Evolutionary conservation across 1,284 basidiomycete species (phyloP).

Genomic region (Wallemia ichthyophaga): DNA sequence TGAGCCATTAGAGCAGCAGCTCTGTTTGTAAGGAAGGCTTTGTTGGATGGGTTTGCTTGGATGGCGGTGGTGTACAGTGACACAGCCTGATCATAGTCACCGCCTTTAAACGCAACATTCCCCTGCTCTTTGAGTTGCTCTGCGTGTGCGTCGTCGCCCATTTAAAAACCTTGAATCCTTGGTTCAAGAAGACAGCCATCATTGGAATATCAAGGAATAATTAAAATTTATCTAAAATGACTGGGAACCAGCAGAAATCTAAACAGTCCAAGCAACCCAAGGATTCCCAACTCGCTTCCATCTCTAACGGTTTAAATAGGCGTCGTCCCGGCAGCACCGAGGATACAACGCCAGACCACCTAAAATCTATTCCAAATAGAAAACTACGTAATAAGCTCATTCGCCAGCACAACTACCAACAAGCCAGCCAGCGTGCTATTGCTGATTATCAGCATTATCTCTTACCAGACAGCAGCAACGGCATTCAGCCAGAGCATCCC

Average conservation of each 20-base stretch:
- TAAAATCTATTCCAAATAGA: constrained; percentile 19
- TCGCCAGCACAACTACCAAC: constrained; percentile 27
- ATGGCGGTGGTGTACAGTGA: constrained; percentile 50
- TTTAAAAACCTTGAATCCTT: no score
- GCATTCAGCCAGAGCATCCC: constrained; percentile 37
- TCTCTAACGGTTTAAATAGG: neutral
- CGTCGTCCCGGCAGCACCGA: no score
- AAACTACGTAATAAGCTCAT: constrained; percentile 39
- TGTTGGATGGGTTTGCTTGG: constrained; percentile 33
- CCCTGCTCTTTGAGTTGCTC: constrained; percentile 39
- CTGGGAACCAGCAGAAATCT: neutral
- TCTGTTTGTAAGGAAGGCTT: constrained; percentile 51
- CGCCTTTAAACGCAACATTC: constrained; percentile 39
- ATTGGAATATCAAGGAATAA: no score
- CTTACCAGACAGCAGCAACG: constrained; percentile 31
- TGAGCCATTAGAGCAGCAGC: constrained; percentile 57
- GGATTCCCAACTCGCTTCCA: neutral
- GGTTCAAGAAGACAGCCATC: no score
- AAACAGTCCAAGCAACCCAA: neutral
- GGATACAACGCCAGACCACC: neutral
- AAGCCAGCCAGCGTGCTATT: constrained; percentile 14
- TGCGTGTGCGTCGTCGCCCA: constrained; percentile 17
- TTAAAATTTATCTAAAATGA: no score
- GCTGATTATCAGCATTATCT: constrained; percentile 8
- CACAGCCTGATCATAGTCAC: constrained; percentile 35